Base-by-base conservation (phyloP, 768 basidiomycete species). In the Mycena olivaceomarginata region DNA sequence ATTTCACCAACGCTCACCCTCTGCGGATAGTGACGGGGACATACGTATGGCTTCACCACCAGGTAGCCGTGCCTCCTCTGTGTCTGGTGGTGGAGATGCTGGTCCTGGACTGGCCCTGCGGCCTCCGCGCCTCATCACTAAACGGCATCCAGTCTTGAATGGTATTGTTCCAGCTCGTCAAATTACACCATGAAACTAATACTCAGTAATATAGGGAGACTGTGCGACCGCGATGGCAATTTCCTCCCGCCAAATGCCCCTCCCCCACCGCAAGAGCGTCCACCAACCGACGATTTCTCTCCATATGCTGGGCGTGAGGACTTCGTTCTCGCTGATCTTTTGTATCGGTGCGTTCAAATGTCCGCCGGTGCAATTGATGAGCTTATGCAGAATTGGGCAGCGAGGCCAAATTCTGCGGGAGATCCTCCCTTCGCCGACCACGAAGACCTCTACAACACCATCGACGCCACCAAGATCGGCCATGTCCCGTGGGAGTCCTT, bases 401-500 rank as follows among this genome's bases (percentile, higher is more conserved):
- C 56, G 20, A 12, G 56, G 20, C 22, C n/a, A 25, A 11, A 57
- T 9, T n/a, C 56, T 37, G 13, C 31, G 3, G 12, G n/a, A n/a
- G n/a, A 60, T 60, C 79, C 82, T 7, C 81, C 81, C 2, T 85
- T 84, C 45, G 18, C 59, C 5, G 70, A 80, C 48, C 70, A 82
- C 62, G 41, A 41, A 11, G 78, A 84, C 18, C 5, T 84, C 9
- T 77, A 82, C 48, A 31, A 37, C 1, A 77, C 75, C 0, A 85
- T 85, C 11, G 81, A 85, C 51, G 48, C 62, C 6, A 84, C 77
- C 25, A 40, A 25, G 12, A 56, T 77, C 9, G 82, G 82, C 2
- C 79, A 81, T 16, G 79, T 78, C 1, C 74, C 81, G 4, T 85
- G 84, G 83, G 4, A 71, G 4, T 70, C 65, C 18, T 81, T 85